Evolutionary conservation across 805 yeast species (phyloP), one percentile per base, ranked within the genome.

Genomic region (Candida endomychidarum): DNA sequence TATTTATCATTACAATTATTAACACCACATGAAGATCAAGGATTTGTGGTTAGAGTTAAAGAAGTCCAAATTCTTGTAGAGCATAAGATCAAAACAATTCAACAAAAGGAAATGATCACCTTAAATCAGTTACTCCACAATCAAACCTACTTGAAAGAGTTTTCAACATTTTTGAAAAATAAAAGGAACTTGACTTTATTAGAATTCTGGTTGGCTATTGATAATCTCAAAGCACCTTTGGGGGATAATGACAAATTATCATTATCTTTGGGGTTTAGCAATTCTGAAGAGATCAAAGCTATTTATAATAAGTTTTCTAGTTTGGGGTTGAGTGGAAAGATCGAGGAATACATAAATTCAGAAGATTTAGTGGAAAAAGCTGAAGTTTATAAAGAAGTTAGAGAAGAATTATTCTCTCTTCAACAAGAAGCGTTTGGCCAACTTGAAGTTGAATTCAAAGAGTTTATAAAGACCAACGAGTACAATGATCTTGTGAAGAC

Each of bases 161-260:
- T 63, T 35, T 17, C 43, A 2, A 58, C 53, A 15, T 61, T 46
- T 28, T 42, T 62, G 47, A 39, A 33, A 12, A 34, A 46, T 15
- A 42, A 39, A 11, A 42, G 45, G 12, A 43, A 52, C 18, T 23
- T 20, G 6, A 31, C 45, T 0, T 53, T 80, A 20, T 52, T 87
- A 3, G 81, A 80, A 31, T 80, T 78, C 45, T 85, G 89, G 87
- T 56, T 75, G 4, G 72, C 77, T 2, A 82, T 87, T 2, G 84
- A 86, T 45, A 68, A 75, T 0, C 72, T 86, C 26, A 78, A 80
- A 50, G 84, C 84, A 35, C 96, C 96, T 0, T 58, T 89, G 12
- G 86, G 81, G 46, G 53, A 55, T 31, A 55, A 51, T 16, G 54
- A 58, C 35, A 59, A 49, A 26, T 54, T 74, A 43, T 52, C 67